Evolutionary conservation across 139 green algal species (phyloP), one percentile per base, ranked within the genome.

Genomic region (Edaphochlamys debaryana): DNA sequence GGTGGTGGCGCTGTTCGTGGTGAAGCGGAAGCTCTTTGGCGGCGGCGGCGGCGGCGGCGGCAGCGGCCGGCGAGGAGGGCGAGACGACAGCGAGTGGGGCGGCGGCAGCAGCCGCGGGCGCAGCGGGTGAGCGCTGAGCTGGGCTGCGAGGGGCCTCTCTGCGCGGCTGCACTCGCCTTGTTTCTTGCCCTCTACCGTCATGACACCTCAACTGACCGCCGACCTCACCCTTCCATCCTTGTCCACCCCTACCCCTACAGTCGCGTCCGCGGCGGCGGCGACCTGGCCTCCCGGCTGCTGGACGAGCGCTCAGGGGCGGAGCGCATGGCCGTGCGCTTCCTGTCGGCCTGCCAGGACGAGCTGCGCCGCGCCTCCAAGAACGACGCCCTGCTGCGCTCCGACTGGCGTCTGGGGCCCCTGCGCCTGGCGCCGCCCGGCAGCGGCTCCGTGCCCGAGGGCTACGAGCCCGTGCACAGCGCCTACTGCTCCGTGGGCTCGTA

Each of bases 331-430:
- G 78, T 76, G 50, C 78, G 78, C 45, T 76, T 40, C 66, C 5
- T 84, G 4, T 36, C 66, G n/a, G 78, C 78, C 3, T 76, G 66
- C 45, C 66, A 84, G 20, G 78, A 84, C 27, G 66, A 84, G 78
- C 58, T 92, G 77, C 48, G 67, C 3, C 74, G 75, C 20, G 81
- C 88, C 1, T 8, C 36, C 2, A 36, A 25, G 0, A 92, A 92
- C 54, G 79, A 81, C n/a, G 66, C 84, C 60, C 81, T 89, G 81
- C 78, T 92, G 60, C 76, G 84, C 66, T 63, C 76, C n/a, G 88
- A 92, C 62, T 92, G 88, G 88, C 78, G 88, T 32, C 73, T 92
- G 67, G 88, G 88, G 5, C 75, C 75, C 20, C 15, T 92, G 58
- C 79, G 88, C 42, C 85, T 92, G 85, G 85, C 85, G 29, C 70